phyloP scores from a whole-genome alignment of 2,329 filamentous ascomycete genomes.

The Eutypa lata region DNA sequence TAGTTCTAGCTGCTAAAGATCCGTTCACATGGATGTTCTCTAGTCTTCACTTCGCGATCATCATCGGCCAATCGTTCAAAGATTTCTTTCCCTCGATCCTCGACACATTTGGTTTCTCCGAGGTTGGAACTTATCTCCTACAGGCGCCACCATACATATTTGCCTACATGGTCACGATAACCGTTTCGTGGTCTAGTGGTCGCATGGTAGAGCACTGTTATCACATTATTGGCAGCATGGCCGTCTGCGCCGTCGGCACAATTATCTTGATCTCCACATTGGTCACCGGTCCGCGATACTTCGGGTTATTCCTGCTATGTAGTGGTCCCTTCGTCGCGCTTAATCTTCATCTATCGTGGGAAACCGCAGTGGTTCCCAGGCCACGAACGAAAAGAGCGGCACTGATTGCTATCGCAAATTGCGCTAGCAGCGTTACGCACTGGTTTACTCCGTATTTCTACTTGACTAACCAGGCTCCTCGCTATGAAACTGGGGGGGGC shows the following conservation, averaged over 20 bases:
- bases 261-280: constrained; percentile 40
- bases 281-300: constrained; percentile 38
- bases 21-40: constrained; percentile 37
- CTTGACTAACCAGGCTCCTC: constrained; percentile 25
- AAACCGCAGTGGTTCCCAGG: constrained; percentile 37
- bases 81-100: constrained; percentile 41
- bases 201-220: constrained; percentile 34
- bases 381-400: constrained; percentile 39
- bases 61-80: constrained; percentile 39
- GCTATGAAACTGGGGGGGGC: constrained; percentile 28
- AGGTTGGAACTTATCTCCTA: constrained; percentile 34
- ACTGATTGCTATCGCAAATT: constrained; percentile 40
- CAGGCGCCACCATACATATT: constrained; percentile 40
- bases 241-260: constrained; percentile 33
- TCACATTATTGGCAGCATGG: constrained; percentile 38
- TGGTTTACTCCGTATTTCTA: constrained; percentile 42
- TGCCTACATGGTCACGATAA: constrained; percentile 35
- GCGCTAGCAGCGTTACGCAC: constrained; percentile 35
- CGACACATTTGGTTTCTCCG: constrained; percentile 23
- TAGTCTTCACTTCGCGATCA: constrained; percentile 38
- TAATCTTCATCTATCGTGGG: constrained; percentile 39
- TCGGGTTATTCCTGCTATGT: constrained; percentile 38
- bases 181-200: constrained; percentile 37
- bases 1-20: constrained; percentile 31
- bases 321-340: constrained; percentile 36